Conservation (phyloP, 768 basidiomycete genomes). For the Kwoniella heveanensis region DNA sequence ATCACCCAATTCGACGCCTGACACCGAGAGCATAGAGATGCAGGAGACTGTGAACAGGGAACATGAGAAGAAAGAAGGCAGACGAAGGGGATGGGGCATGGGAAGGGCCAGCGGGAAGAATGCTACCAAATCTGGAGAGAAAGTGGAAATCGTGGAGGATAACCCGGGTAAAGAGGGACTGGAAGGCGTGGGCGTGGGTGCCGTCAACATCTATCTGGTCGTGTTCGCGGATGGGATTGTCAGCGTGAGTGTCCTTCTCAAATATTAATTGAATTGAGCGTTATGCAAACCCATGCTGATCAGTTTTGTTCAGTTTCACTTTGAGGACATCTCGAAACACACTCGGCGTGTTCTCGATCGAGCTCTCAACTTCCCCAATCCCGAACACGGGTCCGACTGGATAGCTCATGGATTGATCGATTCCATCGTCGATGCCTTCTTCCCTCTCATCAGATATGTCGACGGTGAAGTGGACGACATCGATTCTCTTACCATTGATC, state of each 20-base stretch:
- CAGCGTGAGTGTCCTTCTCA: slow-evolving; percentile 52
- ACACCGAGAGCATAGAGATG: slow-evolving; percentile 10
- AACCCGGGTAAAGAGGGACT: slow-evolving; percentile 59
- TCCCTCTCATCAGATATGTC: slow-evolving; percentile 72
- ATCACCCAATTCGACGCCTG: slow-evolving; percentile 12
- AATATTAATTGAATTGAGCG: background rate
- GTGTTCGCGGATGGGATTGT: slow-evolving; percentile 84
- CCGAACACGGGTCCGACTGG: slow-evolving; percentile 65
- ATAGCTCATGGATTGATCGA: slow-evolving; percentile 90
- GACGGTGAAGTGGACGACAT: slow-evolving; percentile 78
- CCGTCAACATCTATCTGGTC: slow-evolving; percentile 82
- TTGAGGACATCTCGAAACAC: slow-evolving; percentile 85
- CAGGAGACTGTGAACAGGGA: slow-evolving; percentile 9
- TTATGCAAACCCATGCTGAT: background rate
- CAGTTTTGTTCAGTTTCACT: slow-evolving; percentile 70
- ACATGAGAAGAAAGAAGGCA: slow-evolving; percentile 36
- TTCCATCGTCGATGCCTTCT: slow-evolving; percentile 91
- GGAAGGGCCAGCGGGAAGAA: slow-evolving; percentile 41
- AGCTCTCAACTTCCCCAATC: slow-evolving; percentile 64
- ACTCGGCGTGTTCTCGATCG: slow-evolving; percentile 72
- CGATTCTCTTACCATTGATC: slow-evolving; percentile 67
- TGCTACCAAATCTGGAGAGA: slow-evolving; percentile 44
- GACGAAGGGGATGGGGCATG: slow-evolving; percentile 44
- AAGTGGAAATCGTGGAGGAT: slow-evolving; percentile 59
- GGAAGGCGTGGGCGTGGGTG: slow-evolving; percentile 64